Evolutionary conservation across 345 rosid genomes (phyloP), one percentile per base, ranked within the genome.

Genomic region (Excoecaria cochinchinensis): DNA sequence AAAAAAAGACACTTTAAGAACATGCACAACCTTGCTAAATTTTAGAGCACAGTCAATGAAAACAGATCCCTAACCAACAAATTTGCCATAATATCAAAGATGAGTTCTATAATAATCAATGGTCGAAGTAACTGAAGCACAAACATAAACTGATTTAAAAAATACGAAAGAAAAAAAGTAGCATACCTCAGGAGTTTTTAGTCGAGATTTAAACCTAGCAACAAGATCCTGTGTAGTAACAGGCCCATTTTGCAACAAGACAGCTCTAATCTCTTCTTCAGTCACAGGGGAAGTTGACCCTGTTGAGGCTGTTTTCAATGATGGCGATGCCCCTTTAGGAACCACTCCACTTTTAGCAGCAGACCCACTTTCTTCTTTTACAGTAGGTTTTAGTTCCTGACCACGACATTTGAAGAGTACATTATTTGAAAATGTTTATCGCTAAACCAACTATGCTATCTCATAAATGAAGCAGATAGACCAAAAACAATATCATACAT

Each of bases 161-260:
- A 31, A 31, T 31, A 31, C 1, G 31, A 31, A 31, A 31, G 1
- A 31, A 51, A 40, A 19, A 46, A 16, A 74, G 70, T 16, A 68
- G 36, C 70, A 52, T 84, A 93, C 97, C 96, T 95, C 97, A 0
- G 82, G 64, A 67, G 81, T 71, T 77, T 86, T 93, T 31, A 93
- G 90, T 70, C 97, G 87, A 24, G 93, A 86, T 81, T 82, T 93
- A 53, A 95, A 95, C 73, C 89, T 85, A 77, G 90, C 91, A 67
- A 95, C 98, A 80, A 95, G 93, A 63, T 89, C 96, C 77, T 89
- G 92, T 42, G 99, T 95, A 36, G 99, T 92, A 11, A 95, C 87
- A 25, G 90, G 95, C 24, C 89, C 85, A 79, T 84, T 90, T 76
- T 91, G 91, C 90, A 89, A 60, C 79, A 95, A 78, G 76, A 92